Conservation (phyloP, 2,329 filamentous ascomycete species). For the Pezicula radicicola region DNA sequence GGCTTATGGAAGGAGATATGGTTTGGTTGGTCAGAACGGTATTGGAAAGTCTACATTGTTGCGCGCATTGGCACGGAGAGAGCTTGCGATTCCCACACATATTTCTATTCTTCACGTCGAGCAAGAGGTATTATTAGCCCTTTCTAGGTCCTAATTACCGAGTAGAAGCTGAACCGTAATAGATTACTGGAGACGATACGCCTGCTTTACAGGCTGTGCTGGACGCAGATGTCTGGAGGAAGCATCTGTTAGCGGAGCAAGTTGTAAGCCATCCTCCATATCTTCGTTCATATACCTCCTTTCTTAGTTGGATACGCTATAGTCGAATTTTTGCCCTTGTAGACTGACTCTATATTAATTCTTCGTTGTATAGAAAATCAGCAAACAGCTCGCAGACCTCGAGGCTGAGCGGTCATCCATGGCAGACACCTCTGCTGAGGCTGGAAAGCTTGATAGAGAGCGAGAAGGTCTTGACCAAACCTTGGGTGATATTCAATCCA, state of each 20-base stretch:
- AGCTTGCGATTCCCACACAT: slow-evolving; percentile 90
- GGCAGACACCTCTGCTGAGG: slow-evolving; percentile 91
- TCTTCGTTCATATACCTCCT: slow-evolving; percentile 1
- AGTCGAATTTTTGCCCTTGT: too few species aligned
- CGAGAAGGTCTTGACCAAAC: slow-evolving; percentile 89
- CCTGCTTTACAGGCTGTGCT: slow-evolving; percentile 91
- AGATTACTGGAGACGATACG: slow-evolving; percentile 95
- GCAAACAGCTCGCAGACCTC: slow-evolving; percentile 68
- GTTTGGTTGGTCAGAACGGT: slow-evolving; percentile 98
- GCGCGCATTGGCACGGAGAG: slow-evolving; percentile 85
- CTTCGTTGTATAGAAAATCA: slow-evolving; percentile 59
- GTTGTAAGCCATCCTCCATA: slow-evolving; percentile 49
- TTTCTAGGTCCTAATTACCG: background rate
- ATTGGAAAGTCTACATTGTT: slow-evolving; percentile 96
- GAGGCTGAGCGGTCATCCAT: slow-evolving; percentile 74
- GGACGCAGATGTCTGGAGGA: slow-evolving; percentile 97
- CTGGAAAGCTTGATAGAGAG: slow-evolving; percentile 78
- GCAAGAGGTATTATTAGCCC: slow-evolving; percentile 71
- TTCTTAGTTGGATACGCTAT: background rate
- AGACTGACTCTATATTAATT: too few species aligned
- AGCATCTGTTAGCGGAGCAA: slow-evolving; percentile 88
- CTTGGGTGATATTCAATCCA: slow-evolving; percentile 84
- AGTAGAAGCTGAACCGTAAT: slow-evolving; percentile 16
- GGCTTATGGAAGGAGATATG: slow-evolving; percentile 90
- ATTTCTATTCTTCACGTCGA: slow-evolving; percentile 99